Evolutionary conservation across 78 protist species (phyloP).

Genomic region (Dictyostelium firmibasis): DNA sequence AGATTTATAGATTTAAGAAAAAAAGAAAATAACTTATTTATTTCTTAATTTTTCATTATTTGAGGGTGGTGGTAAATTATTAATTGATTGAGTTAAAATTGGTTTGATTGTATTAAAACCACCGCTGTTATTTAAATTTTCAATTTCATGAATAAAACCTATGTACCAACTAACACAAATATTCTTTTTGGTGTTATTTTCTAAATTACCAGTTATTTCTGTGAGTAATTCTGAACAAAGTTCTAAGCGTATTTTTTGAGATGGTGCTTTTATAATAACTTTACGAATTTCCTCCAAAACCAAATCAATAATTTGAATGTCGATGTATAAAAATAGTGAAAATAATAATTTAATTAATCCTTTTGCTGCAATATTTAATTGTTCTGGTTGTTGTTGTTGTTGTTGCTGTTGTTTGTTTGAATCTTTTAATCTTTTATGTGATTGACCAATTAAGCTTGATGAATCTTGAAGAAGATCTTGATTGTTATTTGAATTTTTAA

Average conservation of each 20-base stretch:
- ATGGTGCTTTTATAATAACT: slow-evolving; percentile 40
- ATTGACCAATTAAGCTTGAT: background rate
- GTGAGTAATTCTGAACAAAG: slow-evolving; percentile 46
- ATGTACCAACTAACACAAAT: slow-evolving; percentile 53
- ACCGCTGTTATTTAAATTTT: background rate
- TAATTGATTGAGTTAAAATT: background rate
- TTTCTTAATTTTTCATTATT: background rate
- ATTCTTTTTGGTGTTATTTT: slow-evolving; percentile 59
- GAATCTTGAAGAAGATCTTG: background rate
- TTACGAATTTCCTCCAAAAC: slow-evolving; percentile 22
- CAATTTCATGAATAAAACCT: slow-evolving; percentile 34
- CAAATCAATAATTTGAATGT: slow-evolving; percentile 45
- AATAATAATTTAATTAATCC: slow-evolving; percentile 33
- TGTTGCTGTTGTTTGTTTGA: background rate
- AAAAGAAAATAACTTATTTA: background rate
- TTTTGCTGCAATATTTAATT: background rate
- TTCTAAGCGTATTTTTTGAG: slow-evolving; percentile 46
- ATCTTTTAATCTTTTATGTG: background rate
- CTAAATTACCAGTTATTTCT: slow-evolving; percentile 66
- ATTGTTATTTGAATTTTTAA: too few species aligned
- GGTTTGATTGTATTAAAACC: background rate
- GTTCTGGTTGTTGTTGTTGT: background rate
- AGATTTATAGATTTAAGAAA: background rate
- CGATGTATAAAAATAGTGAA: slow-evolving; percentile 12
- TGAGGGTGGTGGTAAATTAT: background rate